Evolutionary conservation across 495 filamentous ascomycete species (phyloP).

Genomic region (Chaetomium cochliodes): DNA sequence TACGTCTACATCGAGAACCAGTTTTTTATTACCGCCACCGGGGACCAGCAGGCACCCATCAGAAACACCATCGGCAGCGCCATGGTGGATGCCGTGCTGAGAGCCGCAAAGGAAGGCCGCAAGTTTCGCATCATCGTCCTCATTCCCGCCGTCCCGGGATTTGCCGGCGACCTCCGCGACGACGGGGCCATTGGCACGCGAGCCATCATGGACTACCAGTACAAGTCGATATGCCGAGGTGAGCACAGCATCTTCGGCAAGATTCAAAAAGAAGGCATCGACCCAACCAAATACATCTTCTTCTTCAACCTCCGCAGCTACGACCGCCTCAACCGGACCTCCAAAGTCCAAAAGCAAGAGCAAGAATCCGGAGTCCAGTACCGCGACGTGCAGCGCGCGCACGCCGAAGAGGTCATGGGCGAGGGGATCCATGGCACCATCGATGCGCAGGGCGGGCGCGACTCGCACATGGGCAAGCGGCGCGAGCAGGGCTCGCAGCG

Average conservation of each 20-base stretch:
- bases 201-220: slow-evolving; percentile 98
- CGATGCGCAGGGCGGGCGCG: slow-evolving; percentile 43
- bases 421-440: slow-evolving; percentile 63
- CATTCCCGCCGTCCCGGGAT: slow-evolving; percentile 89
- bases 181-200: slow-evolving; percentile 80
- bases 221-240: slow-evolving; percentile 89
- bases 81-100: slow-evolving; percentile 85
- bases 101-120: slow-evolving; percentile 75
- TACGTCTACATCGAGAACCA: slow-evolving; percentile 98
- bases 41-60: slow-evolving; percentile 78
- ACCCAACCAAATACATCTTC: slow-evolving; percentile 80
- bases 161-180: slow-evolving; percentile 84
- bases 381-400: slow-evolving; percentile 76
- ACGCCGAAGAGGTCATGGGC: slow-evolving; percentile 83
- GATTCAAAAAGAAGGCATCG: slow-evolving; percentile 71
- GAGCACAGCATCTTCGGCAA: slow-evolving; percentile 85
- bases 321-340: slow-evolving; percentile 83
- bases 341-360: slow-evolving; percentile 65
- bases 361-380: slow-evolving; percentile 78
- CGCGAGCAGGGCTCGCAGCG: slow-evolving; percentile 43
- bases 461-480: slow-evolving; percentile 43
- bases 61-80: slow-evolving; percentile 82
- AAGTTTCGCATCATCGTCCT: slow-evolving; percentile 90
- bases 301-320: slow-evolving; percentile 88
- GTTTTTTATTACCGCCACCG: slow-evolving; percentile 95